Evolutionary conservation across 768 basidiomycete species (phyloP).

Genomic region (Agaricus subrufescens): DNA sequence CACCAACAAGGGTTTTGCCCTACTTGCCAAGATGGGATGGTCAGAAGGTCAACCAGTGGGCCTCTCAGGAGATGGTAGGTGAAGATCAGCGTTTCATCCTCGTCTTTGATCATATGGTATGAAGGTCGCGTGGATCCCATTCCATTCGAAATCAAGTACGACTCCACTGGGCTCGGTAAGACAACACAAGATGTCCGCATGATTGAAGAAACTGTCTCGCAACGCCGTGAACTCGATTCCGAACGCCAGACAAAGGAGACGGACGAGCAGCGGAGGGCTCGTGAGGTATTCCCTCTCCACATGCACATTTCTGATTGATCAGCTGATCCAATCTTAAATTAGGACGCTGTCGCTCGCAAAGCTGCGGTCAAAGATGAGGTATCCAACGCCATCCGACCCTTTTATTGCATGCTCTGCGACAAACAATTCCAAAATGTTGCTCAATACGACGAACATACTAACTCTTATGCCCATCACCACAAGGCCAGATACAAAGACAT

Average conservation of each 20-base stretch:
- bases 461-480: conserved; percentile 85
- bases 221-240: conserved; percentile 74
- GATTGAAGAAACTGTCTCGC: conserved; percentile 82
- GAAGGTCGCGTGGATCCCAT: conserved; percentile 79
- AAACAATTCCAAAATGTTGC: conserved; percentile 85
- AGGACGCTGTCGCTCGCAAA: conserved; percentile 64
- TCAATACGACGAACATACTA: conserved; percentile 87
- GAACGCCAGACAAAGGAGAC: conserved; percentile 80
- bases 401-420: conserved; percentile 81
- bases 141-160: conserved; percentile 75
- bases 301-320: neutral
- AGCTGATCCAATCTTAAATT: conserved; percentile 1
- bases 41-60: conserved; percentile 75
- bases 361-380: conserved; percentile 67
- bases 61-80: conserved; percentile 66
- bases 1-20: conserved; percentile 74
- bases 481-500: conserved; percentile 79
- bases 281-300: conserved; percentile 49
- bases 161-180: conserved; percentile 78
- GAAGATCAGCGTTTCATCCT: neutral
- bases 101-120: neutral
- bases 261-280: conserved; percentile 65
- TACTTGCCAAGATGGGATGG: conserved; percentile 84
- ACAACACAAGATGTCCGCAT: conserved; percentile 73
- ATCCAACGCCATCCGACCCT: conserved; percentile 59